Evolutionary conservation across 2,329 filamentous ascomycete species (phyloP), one percentile per base, ranked within the genome.

Genomic region (Leptosphaerulina australis): DNA sequence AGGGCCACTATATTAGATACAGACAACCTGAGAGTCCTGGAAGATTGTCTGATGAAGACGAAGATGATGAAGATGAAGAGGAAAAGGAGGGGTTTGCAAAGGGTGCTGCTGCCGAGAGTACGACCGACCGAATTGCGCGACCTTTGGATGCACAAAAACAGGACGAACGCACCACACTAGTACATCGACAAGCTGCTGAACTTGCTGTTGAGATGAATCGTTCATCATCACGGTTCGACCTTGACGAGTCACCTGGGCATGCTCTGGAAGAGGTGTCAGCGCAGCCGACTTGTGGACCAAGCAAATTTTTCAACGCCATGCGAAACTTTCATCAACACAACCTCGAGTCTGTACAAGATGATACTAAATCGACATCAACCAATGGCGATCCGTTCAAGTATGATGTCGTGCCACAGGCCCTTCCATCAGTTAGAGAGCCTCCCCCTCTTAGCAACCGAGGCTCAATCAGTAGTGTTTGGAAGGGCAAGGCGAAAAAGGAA

Each of bases 401-500:
- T 17, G 10, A 18, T 17, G 24, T 9, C 3, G 7, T 10, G n/a
- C 24, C 6, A 24, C 2, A n/a, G 6, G 5, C 21, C 22, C 2
- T 4, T 11, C 4, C 45, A 8, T 14, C 12, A 15, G 22, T 20
- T 10, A 8, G 25, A 1, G 17, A 41, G 12, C 25, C 15, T 11
- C 20, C 31, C 2, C 4, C 10, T 6, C 10, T 9, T 34, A 22
- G 20, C 25, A 31, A 15, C 3, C 14, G 17, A 25, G 4, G 5
- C 5, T 22, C 26, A 15, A 12, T n/a, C 33, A 17, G 11, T 29
- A 20, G 14, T 24, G 22, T 28, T 8, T 10, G 33, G 4, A 50
- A 28, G 9, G 22, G 33, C 5, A 44, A 34, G 17, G 28, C n/a
- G 5, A 50, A 39, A 39, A 50, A 50, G 10, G 33, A 50, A 17